Conservation (phyloP, 805 yeast genomes). For the Maudiozyma turicensis region DNA sequence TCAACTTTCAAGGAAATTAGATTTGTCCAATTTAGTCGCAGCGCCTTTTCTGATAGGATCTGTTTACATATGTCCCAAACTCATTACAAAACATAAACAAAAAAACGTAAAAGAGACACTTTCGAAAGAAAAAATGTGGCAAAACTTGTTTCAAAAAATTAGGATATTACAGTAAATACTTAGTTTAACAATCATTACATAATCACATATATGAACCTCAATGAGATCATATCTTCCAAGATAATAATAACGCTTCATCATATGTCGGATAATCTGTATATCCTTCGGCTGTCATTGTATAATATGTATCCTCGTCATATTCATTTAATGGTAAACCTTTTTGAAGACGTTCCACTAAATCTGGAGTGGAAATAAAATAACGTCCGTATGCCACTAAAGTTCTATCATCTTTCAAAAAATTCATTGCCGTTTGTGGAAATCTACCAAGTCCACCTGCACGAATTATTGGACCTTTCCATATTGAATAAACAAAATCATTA, state of each 20-base stretch:
- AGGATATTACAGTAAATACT: background rate
- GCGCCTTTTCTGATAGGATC: too few relatives aligned
- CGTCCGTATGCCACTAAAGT: conserved; percentile 40
- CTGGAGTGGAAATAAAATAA: conserved; percentile 45
- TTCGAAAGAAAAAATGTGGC: too few relatives aligned
- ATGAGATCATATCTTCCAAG: background rate
- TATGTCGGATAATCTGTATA: conserved; percentile 31
- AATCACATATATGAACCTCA: background rate
- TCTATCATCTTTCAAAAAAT: conserved; percentile 31
- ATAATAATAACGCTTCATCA: background rate
- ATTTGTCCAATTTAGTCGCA: too few relatives aligned
- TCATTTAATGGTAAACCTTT: conserved; percentile 32
- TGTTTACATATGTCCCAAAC: too few relatives aligned
- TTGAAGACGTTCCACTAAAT: conserved; percentile 35
- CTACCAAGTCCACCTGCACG: conserved; percentile 32
- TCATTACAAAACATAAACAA: too few relatives aligned
- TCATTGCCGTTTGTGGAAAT: conserved; percentile 21
- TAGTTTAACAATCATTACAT: background rate
- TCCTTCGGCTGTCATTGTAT: conserved; percentile 30
- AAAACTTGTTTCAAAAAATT: too few relatives aligned
- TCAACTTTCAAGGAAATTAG: too few relatives aligned
- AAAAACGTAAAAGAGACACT: too few relatives aligned
- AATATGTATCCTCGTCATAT: conserved; percentile 43
- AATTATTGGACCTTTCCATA: conserved; percentile 38
- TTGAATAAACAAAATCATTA: conserved; percentile 32